phyloP scores from a whole-genome alignment of 2,329 filamentous ascomycete species.

The Elsinoe perseae region DNA sequence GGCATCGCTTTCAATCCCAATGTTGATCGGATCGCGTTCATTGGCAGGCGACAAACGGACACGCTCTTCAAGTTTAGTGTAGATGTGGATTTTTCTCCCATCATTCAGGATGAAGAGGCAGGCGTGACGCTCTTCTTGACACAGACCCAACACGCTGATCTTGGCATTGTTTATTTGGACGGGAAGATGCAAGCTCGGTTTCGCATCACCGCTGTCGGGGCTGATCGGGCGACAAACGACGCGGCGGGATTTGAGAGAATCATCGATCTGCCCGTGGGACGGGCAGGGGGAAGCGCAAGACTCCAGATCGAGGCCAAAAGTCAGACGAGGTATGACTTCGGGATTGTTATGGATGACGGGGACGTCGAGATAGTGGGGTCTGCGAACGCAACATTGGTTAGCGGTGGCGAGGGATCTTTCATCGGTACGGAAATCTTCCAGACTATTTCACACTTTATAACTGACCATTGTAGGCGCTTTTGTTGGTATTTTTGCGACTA shows the following conservation, averaged over 20 bases:
- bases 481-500: constrained; percentile 16
- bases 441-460: not conserved
- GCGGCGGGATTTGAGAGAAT: not conserved
- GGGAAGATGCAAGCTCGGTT: constrained; percentile 5
- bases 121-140: constrained; percentile 49
- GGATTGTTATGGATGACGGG: not conserved
- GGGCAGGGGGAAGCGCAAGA: not conserved
- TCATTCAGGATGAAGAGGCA: constrained; percentile 39
- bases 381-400: constrained; percentile 14
- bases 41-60: constrained; percentile 49
- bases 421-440: constrained; percentile 7
- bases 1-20: not conserved
- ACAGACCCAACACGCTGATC: constrained; percentile 46
- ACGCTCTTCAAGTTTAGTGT: constrained; percentile 47
- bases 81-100: constrained; percentile 39
- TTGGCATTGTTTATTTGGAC: constrained; percentile 30
- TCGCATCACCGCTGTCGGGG: not conserved
- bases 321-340: not conserved
- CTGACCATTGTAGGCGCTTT: constrained; percentile 13
- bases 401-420: constrained; percentile 10
- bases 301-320: not conserved
- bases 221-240: not conserved
- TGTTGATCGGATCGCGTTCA: constrained; percentile 47
- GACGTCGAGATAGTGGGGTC: not conserved
- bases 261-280: not conserved